Base-by-base conservation (phyloP, 495 filamentous ascomycete species). In the Penicilliopsis zonata region DNA sequence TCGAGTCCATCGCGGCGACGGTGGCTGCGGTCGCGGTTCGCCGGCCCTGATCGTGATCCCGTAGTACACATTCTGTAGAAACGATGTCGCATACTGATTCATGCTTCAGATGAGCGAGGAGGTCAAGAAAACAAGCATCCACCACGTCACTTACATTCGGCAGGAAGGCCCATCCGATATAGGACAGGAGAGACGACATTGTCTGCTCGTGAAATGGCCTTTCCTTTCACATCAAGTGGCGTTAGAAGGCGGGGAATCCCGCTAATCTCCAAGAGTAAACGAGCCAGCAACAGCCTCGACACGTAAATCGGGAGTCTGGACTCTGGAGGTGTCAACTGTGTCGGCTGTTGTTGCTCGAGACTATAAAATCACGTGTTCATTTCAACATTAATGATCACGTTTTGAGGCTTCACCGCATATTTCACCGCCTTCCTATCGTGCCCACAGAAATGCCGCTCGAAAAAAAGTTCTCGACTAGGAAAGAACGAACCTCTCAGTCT, bases 41-140 rank as follows among this genome's bases (percentile, higher is more conserved):
- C 90, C 90, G 17, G 86, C 90, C 42, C 90, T 87, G 44, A 94
- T 88, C 12, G 83, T 82, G 40, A 96, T 63, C 48, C 78, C 64
- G 65, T 95, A 98, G 62, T 83, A 94, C 41, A 93, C 52, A 28
- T 64, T 69, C 43, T 95, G 85, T 8, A 84, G 42, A 61, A 80
- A 82, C 40, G 75, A 74, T 34, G 85, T 87, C 13, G 74, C 80
- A 47, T 92, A 70, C 80, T 88, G n/a, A n/a, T n/a, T n/a, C n/a
- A n/a, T n/a, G n/a, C n/a, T n/a, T n/a, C n/a, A n/a, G n/a, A n/a
- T n/a, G n/a, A n/a, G n/a, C n/a, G n/a, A n/a, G n/a, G n/a, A n/a
- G n/a, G n/a, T n/a, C n/a, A n/a, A n/a, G n/a, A n/a, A n/a, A n/a
- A 46, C 14, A 29, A 19, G 20, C 12, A 13, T 22, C 28, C 10